Percentiles rank a stretch among this genome's conserved stretches.
phyloP scores from a whole-genome alignment of 257 asterid genomes.

The Linaria vulgaris region DNA sequence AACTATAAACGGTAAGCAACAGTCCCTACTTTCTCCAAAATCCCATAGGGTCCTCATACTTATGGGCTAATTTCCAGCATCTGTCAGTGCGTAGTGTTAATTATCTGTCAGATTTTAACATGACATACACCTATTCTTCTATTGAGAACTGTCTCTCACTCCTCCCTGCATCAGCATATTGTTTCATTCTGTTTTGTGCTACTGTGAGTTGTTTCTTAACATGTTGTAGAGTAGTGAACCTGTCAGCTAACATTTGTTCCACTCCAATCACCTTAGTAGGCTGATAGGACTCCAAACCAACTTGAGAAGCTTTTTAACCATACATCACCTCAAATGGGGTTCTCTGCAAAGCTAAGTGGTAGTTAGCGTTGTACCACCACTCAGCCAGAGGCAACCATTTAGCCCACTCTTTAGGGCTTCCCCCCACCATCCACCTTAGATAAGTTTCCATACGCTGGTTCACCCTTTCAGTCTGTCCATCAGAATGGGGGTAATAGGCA shows the following conservation, averaged over 20 bases:
- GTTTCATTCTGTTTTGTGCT: background rate
- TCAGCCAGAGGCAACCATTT: slow-evolving; percentile 1
- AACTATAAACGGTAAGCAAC: background rate
- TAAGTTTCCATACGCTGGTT: background rate
- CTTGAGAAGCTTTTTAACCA: too few species aligned
- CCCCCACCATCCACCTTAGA: background rate
- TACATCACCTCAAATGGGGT: slow-evolving; percentile 11
- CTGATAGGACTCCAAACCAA: background rate
- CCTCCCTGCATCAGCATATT: background rate
- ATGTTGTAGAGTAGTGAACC: background rate
- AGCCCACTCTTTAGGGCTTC: too few species aligned
- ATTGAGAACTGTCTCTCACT: background rate
- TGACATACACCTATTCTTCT: slow-evolving; percentile 21
- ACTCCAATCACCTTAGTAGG: background rate
- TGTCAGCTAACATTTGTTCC: background rate
- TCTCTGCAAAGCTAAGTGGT: background rate
- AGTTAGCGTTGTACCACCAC: slow-evolving; percentile 4
- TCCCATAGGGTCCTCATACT: background rate
- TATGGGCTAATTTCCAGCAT: background rate
- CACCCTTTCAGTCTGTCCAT: background rate
- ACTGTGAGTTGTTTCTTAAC: background rate
- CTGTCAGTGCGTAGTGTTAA: too few species aligned
- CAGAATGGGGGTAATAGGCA: background rate
- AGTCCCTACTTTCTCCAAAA: background rate
- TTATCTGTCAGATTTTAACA: background rate